Evolutionary conservation across 1,139 yeast species (phyloP).

Genomic region (Protomyces inundatus): DNA sequence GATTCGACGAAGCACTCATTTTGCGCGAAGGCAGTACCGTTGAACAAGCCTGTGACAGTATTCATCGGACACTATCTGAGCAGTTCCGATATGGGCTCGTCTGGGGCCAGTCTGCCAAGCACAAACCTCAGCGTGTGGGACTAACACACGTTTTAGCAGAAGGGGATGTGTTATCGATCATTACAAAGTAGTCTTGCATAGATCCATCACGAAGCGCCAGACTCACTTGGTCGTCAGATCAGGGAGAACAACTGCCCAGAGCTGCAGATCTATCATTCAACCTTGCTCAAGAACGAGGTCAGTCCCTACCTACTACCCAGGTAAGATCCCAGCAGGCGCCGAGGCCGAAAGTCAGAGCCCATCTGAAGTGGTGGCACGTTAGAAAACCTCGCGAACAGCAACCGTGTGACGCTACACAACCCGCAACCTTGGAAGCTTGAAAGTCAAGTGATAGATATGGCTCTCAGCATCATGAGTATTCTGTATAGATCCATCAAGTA

Average conservation of each 20-base stretch:
- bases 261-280: too few relatives aligned
- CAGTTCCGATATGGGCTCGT: conserved; percentile 91
- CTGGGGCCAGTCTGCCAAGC: conserved; percentile 95
- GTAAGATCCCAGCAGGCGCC: too few relatives aligned
- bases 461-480: neutral
- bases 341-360: too few relatives aligned
- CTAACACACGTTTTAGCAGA: conserved; percentile 75
- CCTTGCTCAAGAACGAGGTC: too few relatives aligned
- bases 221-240: too few relatives aligned
- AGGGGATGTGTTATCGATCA: conserved; percentile 89
- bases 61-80: conserved; percentile 87
- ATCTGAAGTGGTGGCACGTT: too few relatives aligned
- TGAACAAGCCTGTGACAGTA: conserved; percentile 83
- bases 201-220: neutral
- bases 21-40: conserved; percentile 72
- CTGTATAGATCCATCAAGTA: neutral
- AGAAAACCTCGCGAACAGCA: too few relatives aligned
- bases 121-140: conserved; percentile 95
- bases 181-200: conserved; percentile 52
- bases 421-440: too few relatives aligned
- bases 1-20: conserved; percentile 84
- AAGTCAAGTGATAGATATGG: neutral
- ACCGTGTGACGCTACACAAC: too few relatives aligned
- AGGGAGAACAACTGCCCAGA: too few relatives aligned
- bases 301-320: too few relatives aligned